Conservation (phyloP, 306 rosid genomes). For the Trifolium subterraneum region DNA sequence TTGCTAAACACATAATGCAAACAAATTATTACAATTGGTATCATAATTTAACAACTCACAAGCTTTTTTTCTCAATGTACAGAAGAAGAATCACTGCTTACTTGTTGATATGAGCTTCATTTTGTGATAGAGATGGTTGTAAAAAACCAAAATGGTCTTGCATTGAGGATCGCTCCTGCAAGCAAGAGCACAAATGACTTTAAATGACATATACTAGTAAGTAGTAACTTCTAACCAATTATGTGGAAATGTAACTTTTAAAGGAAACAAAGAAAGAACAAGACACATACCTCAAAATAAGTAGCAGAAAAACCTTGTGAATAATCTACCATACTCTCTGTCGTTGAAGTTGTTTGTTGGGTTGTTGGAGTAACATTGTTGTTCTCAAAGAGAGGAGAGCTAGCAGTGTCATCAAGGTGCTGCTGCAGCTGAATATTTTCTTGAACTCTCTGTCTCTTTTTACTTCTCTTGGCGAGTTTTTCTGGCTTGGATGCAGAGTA, state of each 20-base stretch:
- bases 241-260: neutral
- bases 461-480: conserved; percentile 45
- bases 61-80: neutral
- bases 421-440: conserved; percentile 36
- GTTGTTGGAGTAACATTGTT: conserved; percentile 50
- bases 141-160: conserved; percentile 64
- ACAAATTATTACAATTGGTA: conserved; percentile 14
- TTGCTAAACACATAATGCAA: conserved; percentile 43
- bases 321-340: conserved; percentile 61
- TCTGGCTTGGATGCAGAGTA: conserved; percentile 47
- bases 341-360: conserved; percentile 63
- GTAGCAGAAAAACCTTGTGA: conserved; percentile 91
- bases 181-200: conserved; percentile 27
- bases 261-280: neutral
- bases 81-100: conserved; percentile 33
- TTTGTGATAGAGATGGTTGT: conserved; percentile 64
- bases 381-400: conserved; percentile 69
- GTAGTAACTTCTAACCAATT: neutral
- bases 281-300: conserved; percentile 66
- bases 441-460: conserved; percentile 63
- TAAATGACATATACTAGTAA: neutral
- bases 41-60: neutral
- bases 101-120: conserved; percentile 65
- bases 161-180: conserved; percentile 70
- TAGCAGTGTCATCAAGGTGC: conserved; percentile 86